phyloP scores from a whole-genome alignment of 208 protist genomes.

The Acanthamoeba rhysodes region DNA sequence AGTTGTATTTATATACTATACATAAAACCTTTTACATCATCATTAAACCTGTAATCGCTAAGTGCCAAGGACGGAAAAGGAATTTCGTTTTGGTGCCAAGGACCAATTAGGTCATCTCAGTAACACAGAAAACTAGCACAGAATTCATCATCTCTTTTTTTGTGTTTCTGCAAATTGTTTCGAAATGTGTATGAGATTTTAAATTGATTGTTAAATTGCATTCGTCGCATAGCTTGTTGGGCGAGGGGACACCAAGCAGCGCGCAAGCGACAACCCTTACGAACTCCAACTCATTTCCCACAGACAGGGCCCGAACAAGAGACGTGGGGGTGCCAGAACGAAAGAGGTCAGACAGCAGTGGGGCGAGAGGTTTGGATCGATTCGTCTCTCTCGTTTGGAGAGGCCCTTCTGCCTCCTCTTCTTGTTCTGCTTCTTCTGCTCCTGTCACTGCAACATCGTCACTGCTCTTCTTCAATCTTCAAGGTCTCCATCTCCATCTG shows the following conservation, averaged over 20 bases:
- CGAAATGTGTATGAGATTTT: too few relatives aligned
- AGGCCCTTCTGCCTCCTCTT: neutral
- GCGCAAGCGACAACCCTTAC: neutral
- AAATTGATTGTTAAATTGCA: too few relatives aligned
- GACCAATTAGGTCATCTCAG: neutral
- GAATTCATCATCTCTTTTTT: too few relatives aligned
- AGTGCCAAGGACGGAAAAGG: slow-evolving; percentile 5
- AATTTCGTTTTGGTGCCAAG: neutral
- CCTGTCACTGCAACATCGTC: neutral
- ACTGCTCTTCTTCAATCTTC: neutral
- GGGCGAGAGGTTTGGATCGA: neutral
- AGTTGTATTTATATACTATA: too few relatives aligned
- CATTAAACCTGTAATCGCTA: neutral
- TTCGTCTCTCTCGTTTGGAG: neutral
- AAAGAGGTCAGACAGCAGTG: neutral
- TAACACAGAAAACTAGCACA: too few relatives aligned
- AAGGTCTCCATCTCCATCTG: neutral
- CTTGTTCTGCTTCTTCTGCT: neutral
- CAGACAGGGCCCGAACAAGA: neutral
- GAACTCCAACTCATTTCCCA: neutral
- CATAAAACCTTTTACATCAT: too few relatives aligned
- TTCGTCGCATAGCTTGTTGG: too few relatives aligned
- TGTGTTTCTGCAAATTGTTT: too few relatives aligned
- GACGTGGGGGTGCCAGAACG: neutral
- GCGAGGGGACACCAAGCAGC: neutral